Evolutionary conservation across 768 basidiomycete genomes (phyloP).

Genomic region (Saitozyma podzolica): DNA sequence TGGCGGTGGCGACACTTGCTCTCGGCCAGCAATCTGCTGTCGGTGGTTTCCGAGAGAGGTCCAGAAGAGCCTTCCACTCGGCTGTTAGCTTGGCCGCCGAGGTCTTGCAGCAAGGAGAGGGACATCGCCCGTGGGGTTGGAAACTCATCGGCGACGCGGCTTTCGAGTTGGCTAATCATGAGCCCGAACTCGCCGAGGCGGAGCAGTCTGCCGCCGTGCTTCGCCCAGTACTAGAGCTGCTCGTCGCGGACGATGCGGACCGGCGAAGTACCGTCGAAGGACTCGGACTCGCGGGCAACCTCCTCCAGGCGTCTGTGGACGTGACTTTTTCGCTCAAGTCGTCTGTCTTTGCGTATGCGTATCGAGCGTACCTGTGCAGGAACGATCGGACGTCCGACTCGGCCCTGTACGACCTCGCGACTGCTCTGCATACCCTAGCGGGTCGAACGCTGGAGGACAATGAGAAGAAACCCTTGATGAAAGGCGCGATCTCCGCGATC

Average conservation of each 20-base stretch:
- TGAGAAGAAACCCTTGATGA: constrained; percentile 26
- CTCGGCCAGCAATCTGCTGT: constrained; percentile 66
- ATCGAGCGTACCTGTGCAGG: constrained; percentile 48
- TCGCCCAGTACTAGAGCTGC: constrained; percentile 54
- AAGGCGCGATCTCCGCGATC: constrained; percentile 54
- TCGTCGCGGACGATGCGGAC: constrained; percentile 66
- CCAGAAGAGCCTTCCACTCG: constrained; percentile 68
- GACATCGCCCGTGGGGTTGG: constrained; percentile 60
- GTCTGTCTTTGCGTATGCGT: constrained; percentile 49
- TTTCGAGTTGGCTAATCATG: constrained; percentile 63
- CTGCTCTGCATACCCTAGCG: constrained; percentile 41
- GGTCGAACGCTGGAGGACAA: constrained; percentile 16
- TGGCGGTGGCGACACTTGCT: constrained; percentile 71
- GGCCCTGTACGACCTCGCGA: constrained; percentile 48
- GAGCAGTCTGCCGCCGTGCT: constrained; percentile 24
- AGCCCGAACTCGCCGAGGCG: constrained; percentile 55
- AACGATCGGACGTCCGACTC: constrained; percentile 38
- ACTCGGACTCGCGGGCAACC: constrained; percentile 34
- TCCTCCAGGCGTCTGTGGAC: constrained; percentile 19
- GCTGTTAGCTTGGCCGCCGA: constrained; percentile 24
- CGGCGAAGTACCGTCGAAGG: constrained; percentile 73
- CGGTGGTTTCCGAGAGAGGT: constrained; percentile 72
- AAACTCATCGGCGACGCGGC: constrained; percentile 76
- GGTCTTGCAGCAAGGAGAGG: constrained; percentile 20
- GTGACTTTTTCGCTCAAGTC: constrained; percentile 34